Percentiles rank a stretch among this genome's conserved stretches.
Evolutionary conservation across 345 rosid genomes (phyloP).

Genomic region (Citrus cavaleriei): DNA sequence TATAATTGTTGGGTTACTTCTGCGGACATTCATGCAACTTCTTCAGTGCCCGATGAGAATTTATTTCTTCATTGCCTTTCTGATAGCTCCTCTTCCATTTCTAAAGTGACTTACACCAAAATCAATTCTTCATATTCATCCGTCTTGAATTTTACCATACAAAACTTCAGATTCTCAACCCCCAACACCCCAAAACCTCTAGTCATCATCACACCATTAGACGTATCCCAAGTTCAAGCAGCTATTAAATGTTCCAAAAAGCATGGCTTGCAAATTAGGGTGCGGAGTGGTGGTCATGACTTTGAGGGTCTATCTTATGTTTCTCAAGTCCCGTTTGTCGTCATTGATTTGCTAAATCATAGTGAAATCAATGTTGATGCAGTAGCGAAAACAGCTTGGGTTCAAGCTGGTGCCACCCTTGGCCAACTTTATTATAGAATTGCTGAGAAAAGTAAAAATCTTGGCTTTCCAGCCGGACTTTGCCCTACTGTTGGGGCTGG

Average conservation of each 20-base stretch:
- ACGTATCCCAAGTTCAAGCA: constrained; percentile 59
- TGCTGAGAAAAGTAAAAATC: constrained; percentile 51
- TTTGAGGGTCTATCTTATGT: constrained; percentile 66
- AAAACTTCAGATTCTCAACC: constrained; percentile 44
- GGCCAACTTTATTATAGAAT: constrained; percentile 67
- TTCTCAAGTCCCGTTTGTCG: constrained; percentile 46
- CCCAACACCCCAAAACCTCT: constrained; percentile 55
- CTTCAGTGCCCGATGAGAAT: too few species aligned
- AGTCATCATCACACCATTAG: constrained; percentile 49
- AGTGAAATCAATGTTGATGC: constrained; percentile 43
- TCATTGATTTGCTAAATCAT: constrained; percentile 48
- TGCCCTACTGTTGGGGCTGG: constrained; percentile 65
- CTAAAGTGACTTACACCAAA: constrained; percentile 28
- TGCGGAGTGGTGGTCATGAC: constrained; percentile 78
- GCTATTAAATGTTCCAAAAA: constrained; percentile 52
- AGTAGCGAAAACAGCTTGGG: constrained; percentile 51
- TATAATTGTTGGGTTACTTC: neutral
- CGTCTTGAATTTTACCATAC: constrained; percentile 43
- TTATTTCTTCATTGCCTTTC: constrained; percentile 39
- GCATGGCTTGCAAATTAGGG: constrained; percentile 40
- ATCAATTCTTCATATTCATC: constrained; percentile 38
- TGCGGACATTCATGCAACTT: neutral
- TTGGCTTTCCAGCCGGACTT: constrained; percentile 68
- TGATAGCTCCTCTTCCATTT: constrained; percentile 8
- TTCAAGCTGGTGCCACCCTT: constrained; percentile 66